Conservation (phyloP, 306 rosid species). For the Prunus dulcis region DNA sequence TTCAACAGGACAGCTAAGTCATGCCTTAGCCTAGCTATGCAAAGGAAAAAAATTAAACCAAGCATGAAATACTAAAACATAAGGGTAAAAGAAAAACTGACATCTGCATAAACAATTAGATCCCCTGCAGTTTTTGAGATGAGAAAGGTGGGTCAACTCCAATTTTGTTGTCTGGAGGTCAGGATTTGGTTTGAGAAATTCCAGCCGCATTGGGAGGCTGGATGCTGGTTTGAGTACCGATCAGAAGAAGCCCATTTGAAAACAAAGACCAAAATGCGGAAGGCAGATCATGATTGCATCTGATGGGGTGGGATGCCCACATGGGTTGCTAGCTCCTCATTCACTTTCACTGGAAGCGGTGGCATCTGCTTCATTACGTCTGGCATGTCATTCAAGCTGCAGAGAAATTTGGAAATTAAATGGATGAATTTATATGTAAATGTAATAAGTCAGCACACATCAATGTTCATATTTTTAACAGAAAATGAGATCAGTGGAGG, state of each 20-base stretch:
- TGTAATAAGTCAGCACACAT: neutral
- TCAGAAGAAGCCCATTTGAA: constrained; percentile 4
- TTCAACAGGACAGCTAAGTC: constrained; percentile 39
- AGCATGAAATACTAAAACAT: constrained; percentile 2
- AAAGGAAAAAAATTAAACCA: constrained; percentile 5
- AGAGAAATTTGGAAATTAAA: neutral
- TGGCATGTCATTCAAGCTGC: constrained; percentile 68
- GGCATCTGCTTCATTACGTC: constrained; percentile 99
- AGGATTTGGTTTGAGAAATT: constrained; percentile 14
- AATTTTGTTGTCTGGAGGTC: constrained; percentile 18
- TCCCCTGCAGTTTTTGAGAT: constrained; percentile 2
- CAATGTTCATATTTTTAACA: neutral
- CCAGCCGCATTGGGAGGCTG: constrained; percentile 2
- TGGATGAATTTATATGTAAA: neutral
- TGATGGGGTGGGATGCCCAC: constrained; percentile 61
- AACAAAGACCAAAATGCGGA: neutral
- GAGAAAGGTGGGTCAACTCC: constrained; percentile 40
- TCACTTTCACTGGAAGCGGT: constrained; percentile 83
- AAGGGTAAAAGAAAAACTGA: neutral
- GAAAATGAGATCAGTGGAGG: neutral
- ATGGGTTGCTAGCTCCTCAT: constrained; percentile 76
- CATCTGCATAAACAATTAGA: constrained; percentile 27
- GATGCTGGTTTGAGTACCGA: constrained; percentile 7
- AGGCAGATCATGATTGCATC: constrained; percentile 53
- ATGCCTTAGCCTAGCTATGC: constrained; percentile 29